phyloP scores from a whole-genome alignment of 108 stramenopile species.

The Cyclostephanos invisitatus region DNA sequence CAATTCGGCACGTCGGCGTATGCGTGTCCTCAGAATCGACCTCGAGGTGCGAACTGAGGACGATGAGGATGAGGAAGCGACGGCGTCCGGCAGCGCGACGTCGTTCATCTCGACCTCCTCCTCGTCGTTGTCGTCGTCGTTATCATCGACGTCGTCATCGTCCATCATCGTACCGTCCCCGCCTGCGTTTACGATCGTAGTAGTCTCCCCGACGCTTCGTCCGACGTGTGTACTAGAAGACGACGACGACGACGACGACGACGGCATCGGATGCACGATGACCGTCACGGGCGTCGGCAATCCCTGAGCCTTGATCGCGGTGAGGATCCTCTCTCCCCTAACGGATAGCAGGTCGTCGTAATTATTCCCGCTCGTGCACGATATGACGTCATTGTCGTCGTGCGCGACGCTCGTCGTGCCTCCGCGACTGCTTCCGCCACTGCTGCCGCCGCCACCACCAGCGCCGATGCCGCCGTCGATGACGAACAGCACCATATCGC shows the following conservation, averaged over 20 bases:
- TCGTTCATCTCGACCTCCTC: conserved; percentile 52
- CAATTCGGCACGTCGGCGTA: conserved; percentile 77
- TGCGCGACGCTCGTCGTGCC: conserved; percentile 55
- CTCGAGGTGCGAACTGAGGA: conserved; percentile 44
- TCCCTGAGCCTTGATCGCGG: conserved; percentile 95
- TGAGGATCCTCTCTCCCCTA: conserved; percentile 83
- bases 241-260: conserved; percentile 7
- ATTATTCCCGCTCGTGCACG: no score
- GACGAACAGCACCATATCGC: conserved; percentile 86
- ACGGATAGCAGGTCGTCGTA: conserved; percentile 76
- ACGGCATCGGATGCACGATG: conserved; percentile 54
- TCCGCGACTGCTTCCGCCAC: conserved; percentile 30
- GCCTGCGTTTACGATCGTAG: conserved; percentile 14
- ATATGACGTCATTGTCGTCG: conserved; percentile 44
- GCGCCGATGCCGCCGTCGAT: conserved; percentile 67
- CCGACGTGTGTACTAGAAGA: no score
- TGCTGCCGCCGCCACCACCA: conserved; percentile 4
- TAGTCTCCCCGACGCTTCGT: conserved; percentile 33
- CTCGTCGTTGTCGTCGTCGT: conserved; percentile 38
- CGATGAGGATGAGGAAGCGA: conserved; percentile 12
- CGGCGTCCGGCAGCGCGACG: conserved; percentile 48
- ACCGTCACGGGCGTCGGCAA: conserved; percentile 89
- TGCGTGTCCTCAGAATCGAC: conserved; percentile 61
- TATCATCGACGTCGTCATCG: conserved; percentile 18
- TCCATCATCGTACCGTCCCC: conserved; percentile 49